Conservation (phyloP, 805 yeast genomes). For the Candida silvatica region DNA sequence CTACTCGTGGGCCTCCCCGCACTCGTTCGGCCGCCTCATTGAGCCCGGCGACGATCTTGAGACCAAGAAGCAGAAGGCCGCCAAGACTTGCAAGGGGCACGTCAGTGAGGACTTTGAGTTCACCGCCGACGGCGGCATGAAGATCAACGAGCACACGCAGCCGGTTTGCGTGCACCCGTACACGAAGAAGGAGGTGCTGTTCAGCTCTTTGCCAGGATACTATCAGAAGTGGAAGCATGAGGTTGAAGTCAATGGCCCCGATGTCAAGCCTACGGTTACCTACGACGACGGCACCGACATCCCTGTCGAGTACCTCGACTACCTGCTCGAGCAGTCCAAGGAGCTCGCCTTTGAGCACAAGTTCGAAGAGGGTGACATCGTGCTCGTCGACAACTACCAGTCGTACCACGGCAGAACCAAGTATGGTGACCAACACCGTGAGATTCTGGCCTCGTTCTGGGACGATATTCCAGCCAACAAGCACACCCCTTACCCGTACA, state of each 20-base stretch:
- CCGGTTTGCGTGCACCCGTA: constrained; percentile 6
- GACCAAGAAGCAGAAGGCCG: constrained; percentile 5
- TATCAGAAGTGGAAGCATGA: constrained; percentile 8
- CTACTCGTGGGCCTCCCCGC: constrained; percentile 4
- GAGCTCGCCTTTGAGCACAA: constrained; percentile 15
- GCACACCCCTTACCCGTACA: neutral
- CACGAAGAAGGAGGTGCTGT: constrained; percentile 11
- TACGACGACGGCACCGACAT: constrained; percentile 16
- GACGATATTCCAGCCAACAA: constrained; percentile 4
- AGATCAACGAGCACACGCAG: constrained; percentile 5
- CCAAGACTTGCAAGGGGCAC: constrained; percentile 1
- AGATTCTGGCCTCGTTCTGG: constrained; percentile 19
- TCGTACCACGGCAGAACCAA: constrained; percentile 19
- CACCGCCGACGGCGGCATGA: constrained; percentile 4
- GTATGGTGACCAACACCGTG: constrained; percentile 13
- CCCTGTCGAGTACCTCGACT: constrained; percentile 16
- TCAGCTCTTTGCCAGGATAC: constrained; percentile 18
- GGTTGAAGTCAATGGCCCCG: neutral
- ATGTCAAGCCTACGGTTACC: constrained; percentile 7
- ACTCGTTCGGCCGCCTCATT: constrained; percentile 5
- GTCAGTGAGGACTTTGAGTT: constrained; percentile 6
- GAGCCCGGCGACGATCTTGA: constrained; percentile 5
- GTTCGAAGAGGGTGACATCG: constrained; percentile 15
- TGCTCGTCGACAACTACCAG: constrained; percentile 16
- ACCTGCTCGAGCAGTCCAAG: constrained; percentile 12